phyloP scores from a whole-genome alignment of 305 asterid genomes.

The Fraxinus albicans region DNA sequence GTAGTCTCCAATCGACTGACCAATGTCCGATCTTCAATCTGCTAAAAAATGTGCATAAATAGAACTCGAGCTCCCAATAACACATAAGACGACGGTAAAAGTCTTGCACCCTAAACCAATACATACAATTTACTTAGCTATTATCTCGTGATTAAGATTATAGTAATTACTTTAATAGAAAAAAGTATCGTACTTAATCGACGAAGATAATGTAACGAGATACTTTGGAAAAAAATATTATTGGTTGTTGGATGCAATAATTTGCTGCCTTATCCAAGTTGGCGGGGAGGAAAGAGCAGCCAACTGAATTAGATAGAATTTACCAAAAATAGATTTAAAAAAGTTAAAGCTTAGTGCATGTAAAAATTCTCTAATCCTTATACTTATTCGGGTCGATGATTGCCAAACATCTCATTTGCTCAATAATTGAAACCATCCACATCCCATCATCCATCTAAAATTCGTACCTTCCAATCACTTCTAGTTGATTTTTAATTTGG shows the following conservation, averaged over 20 bases:
- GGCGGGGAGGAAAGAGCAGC: neutral
- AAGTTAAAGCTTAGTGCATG: neutral
- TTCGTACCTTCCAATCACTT: neutral
- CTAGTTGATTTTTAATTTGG: neutral
- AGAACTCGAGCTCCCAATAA: neutral
- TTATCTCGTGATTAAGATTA: neutral
- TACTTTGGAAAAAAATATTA: no score
- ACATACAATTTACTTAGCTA: neutral
- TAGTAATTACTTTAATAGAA: neutral
- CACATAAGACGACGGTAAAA: neutral
- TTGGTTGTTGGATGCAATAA: neutral
- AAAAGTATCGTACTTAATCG: neutral
- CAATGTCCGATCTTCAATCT: neutral
- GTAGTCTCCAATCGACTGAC: neutral
- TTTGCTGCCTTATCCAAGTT: neutral
- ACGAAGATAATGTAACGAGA: no score
- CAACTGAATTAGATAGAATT: neutral
- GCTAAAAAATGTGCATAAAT: neutral
- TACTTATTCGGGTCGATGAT: neutral
- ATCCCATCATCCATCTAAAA: neutral
- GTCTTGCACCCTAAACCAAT: neutral
- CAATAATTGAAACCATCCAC: neutral
- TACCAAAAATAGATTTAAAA: neutral
- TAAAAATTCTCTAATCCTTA: neutral
- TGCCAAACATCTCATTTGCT: neutral